A percentile compares a stretch with the other conserved stretches of the same genome.
phyloP scores from a whole-genome alignment of 73 alveolate genomes.

The Paramecium bursaria region DNA sequence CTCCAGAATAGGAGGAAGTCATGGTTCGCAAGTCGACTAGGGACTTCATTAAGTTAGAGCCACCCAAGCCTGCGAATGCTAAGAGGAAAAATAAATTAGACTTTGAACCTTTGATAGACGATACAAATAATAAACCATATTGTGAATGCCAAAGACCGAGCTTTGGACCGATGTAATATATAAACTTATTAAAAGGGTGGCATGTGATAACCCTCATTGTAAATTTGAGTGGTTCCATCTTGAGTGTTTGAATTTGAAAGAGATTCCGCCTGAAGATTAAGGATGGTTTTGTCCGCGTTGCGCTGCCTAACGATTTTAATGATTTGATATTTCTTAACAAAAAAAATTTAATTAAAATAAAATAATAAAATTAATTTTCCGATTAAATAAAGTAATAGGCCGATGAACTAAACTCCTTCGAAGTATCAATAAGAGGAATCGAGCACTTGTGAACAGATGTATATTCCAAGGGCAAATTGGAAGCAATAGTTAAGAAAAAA shows the following conservation, averaged over 20 bases:
- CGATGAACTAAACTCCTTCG: too few species aligned
- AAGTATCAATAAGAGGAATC: too few species aligned
- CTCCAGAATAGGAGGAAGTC: conserved; percentile 38
- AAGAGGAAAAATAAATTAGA: too few species aligned
- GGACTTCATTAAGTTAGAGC: background rate
- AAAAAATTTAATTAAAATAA: too few species aligned
- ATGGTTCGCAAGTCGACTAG: conserved; percentile 20
- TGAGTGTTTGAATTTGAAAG: conserved; percentile 2
- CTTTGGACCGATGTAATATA: conserved; percentile 5
- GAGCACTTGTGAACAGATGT: too few species aligned
- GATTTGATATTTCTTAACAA: background rate
- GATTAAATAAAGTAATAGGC: too few species aligned
- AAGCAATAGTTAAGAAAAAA: too few species aligned
- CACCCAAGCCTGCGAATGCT: background rate
- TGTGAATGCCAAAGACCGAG: conserved; percentile 19
- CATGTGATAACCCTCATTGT: conserved; percentile 8
- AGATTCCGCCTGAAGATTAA: conserved; percentile 29
- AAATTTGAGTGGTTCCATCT: conserved; percentile 44
- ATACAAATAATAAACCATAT: background rate
- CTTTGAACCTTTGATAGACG: too few species aligned
- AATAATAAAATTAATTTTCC: too few species aligned
- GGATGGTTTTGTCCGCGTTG: conserved; percentile 46
- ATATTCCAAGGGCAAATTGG: too few species aligned
- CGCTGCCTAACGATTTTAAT: conserved; percentile 13
- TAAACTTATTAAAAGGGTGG: too few species aligned